Base-by-base conservation (phyloP, 1,284 basidiomycete species). In the Xanthoconium separans region DNA sequence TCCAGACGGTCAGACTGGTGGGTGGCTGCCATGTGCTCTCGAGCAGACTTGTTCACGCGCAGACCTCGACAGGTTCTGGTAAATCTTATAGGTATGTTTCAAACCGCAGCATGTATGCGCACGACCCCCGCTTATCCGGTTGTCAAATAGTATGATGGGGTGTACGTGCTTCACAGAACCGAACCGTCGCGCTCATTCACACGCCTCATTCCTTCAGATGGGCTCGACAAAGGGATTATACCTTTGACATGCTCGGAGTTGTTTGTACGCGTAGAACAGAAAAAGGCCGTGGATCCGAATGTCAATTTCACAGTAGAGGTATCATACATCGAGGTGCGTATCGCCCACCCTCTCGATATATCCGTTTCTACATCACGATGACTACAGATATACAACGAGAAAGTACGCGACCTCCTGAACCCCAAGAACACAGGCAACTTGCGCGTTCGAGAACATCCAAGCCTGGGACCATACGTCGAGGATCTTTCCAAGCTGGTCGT, bases 351-450 rank as follows among this genome's bases (percentile, higher is more conserved):
- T 16, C 55, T 46, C 41, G 15, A 40, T n/a, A 20, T 47, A 16
- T 4, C 36, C 24, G 2, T 50, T 24, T 0, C 18, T 36, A 29
- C 30, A 44, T 27, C 22, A 44, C 10, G 2, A 36, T 15, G 16
- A 18, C 22, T 8, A 24, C 51, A 94, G 85, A 98, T 98, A 61
- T 98, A 98, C 76, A 97, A 98, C 70, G 96, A 99, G 77, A 98
- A 98, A 79, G 94, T 98, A 27, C 89, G 95, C 55, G 96, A 99
- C 72, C 79, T 99, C 57, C 80, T 99, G 60, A 99, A 99, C 69
- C 97, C 96, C 10, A 95, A 93, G 80, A 99, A 98, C 75, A 88
- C 92, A 44, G 92, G 94, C 53, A 98, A 98, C 68, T 83, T 99
- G 54, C 86, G 94, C 66, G 96, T 99, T 56, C 88, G 96, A 65